Evolutionary conservation across 208 protist genomes (phyloP), one percentile per base, ranked within the genome.

Genomic region (Blastocrithidia nonstop): DNA sequence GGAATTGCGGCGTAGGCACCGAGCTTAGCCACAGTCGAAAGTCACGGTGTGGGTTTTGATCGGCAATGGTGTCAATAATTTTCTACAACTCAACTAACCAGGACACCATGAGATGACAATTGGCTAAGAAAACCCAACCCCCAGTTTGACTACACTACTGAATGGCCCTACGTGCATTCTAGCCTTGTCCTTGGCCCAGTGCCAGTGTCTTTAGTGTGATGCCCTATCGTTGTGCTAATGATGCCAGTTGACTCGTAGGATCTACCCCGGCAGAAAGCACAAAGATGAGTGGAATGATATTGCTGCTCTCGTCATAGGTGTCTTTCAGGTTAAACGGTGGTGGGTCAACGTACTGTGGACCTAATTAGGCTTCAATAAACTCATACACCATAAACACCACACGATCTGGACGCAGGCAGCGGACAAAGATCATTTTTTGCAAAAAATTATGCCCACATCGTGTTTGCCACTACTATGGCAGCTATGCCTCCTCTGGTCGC

Each of bases 1-100:
- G 94, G 61, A 96, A 99, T 60, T 94, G 67, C 20, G 90, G 91
- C 28, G 95, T 93, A 8, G 97, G 96, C 25, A 95, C 86, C 13
- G 90, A 97, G 43, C 93, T 97, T n/a, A 99, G 84, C 96, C 96
- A 99, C 19, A 99, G 79, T 16, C 97, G 71, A 76, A 99, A 99
- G 38, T 96, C 77, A n/a, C 70, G 48, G 61, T 98, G 90, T 17
- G 90, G 89, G 42, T 88, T 74, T 41, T 87, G 75, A 22, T 81
- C 66, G 17, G 57, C 60, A 16, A 97, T 64, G 22, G 85, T 68
- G 32, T 97, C 95, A 50, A 99, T 91, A 39, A 98, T 86, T 66
- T 96, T 96, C 77, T 99, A 96, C 32, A 99, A 66, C 50, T 94
- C 79, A 19, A 86, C 57, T 41, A 99, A 79, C 94, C 94, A 98